These are phyloP conservation scores for Parietichytrium sp. DNA, from an alignment of 108 stramenopile genomes.

Conservation along the genomic window DNA sequence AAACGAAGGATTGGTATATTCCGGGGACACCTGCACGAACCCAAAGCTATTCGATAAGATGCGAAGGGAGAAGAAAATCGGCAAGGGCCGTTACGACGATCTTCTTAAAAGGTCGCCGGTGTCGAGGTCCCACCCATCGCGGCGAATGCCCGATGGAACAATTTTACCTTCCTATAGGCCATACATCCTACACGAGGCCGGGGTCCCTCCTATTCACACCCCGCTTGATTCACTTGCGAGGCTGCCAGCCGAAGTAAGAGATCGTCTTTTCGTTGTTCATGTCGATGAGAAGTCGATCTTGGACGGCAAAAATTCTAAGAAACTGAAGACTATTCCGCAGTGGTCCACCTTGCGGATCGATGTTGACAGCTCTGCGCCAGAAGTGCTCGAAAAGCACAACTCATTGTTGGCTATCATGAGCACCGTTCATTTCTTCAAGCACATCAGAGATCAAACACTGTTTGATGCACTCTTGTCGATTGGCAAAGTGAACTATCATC, in stretches of 20 bases:
- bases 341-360: not conserved
- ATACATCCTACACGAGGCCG: constrained; percentile 79
- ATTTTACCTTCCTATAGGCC: not conserved
- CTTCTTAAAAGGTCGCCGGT: constrained; percentile 69
- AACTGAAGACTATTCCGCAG: constrained; percentile 16
- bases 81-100: constrained; percentile 72
- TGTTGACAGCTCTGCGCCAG: not conserved
- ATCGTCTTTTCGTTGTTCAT: constrained; percentile 83
- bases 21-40: constrained; percentile 77
- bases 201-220: constrained; percentile 89
- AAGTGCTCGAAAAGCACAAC: not conserved
- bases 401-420: not conserved
- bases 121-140: constrained; percentile 70
- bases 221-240: constrained; percentile 73
- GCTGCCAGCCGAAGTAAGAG: constrained; percentile 71
- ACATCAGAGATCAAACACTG: not conserved
- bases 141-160: not conserved
- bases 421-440: not conserved
- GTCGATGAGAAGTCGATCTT: constrained; percentile 6
- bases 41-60: constrained; percentile 67
- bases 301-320: not conserved
- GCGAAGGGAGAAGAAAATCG: constrained; percentile 47
- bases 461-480: not conserved
- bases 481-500: not conserved
- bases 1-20: constrained; percentile 39